Evolutionary conservation across 768 basidiomycete genomes (phyloP).

Genomic region (Chalciporus pseudorubinellus): DNA sequence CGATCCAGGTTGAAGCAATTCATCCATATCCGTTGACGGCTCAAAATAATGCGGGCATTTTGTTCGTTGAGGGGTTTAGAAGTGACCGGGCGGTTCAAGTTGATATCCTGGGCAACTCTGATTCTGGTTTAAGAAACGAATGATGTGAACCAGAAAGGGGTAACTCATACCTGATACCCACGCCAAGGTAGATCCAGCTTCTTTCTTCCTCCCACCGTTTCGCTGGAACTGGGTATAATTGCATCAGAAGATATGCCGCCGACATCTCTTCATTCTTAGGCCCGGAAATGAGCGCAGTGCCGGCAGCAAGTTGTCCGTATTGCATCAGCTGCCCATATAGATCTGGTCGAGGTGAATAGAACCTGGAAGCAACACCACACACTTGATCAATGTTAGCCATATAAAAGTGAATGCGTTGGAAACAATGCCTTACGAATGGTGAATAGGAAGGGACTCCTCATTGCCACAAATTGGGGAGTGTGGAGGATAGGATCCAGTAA

Average conservation of each 20-base stretch:
- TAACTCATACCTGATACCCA: conserved; percentile 70
- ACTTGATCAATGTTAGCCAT: conserved; percentile 44
- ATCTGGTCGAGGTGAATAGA: conserved; percentile 65
- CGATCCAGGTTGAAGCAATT: conserved; percentile 91
- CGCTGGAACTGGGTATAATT: conserved; percentile 73
- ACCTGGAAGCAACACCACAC: conserved; percentile 85
- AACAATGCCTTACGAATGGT: conserved; percentile 70
- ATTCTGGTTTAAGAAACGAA: conserved; percentile 6
- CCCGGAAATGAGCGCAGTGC: conserved; percentile 71
- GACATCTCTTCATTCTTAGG: conserved; percentile 82
- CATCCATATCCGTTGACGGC: conserved; percentile 87
- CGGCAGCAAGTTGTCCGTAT: conserved; percentile 74
- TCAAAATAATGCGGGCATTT: conserved; percentile 82
- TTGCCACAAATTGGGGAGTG: conserved; percentile 75
- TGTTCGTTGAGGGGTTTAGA: conserved; percentile 76
- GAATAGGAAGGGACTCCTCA: conserved; percentile 87
- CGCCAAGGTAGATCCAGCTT: conserved; percentile 85
- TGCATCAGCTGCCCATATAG: conserved; percentile 72
- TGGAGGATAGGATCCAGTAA: conserved; percentile 82
- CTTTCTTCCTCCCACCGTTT: conserved; percentile 88
- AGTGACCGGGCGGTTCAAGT: conserved; percentile 75
- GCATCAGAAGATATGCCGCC: conserved; percentile 77
- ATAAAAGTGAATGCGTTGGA: background rate
- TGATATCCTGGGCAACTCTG: conserved; percentile 87
- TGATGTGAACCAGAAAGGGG: background rate